Percentiles rank a stretch among this genome's conserved stretches.
phyloP scores from a whole-genome alignment of 176 grass and related monocot species.

The Eleusine indica region DNA sequence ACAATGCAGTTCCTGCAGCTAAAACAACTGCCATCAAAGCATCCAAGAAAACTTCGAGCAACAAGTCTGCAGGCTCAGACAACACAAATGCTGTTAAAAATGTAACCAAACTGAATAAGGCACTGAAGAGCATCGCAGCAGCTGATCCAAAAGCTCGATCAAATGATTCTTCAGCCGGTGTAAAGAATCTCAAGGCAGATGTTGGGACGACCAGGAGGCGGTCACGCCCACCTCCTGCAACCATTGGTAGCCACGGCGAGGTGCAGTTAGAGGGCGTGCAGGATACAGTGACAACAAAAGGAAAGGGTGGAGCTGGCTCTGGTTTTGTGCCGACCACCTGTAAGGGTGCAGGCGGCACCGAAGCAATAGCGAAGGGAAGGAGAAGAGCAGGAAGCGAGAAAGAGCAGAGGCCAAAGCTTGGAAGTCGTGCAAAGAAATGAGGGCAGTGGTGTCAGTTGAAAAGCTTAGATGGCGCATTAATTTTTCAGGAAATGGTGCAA shows the following conservation, averaged over 20 bases:
- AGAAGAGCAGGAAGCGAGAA: conserved; percentile 41
- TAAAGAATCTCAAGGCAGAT: conserved; percentile 25
- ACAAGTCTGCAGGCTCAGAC: conserved; percentile 17
- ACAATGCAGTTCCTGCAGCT: conserved; percentile 24
- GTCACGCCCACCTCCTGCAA: conserved; percentile 16
- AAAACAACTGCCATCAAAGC: conserved; percentile 4
- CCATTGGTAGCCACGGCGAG: background rate
- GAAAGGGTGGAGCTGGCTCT: background rate
- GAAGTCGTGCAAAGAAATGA: conserved; percentile 44
- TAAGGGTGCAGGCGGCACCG: background rate
- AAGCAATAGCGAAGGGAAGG: conserved; percentile 19
- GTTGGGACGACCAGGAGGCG: conserved; percentile 20
- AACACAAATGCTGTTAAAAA: conserved; percentile 27
- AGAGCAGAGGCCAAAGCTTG: conserved; percentile 38
- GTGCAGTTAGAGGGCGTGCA: background rate
- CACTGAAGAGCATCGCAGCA: background rate
- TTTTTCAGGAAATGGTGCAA: background rate
- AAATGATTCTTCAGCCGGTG: background rate
- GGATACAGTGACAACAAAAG: background rate
- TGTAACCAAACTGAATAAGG: background rate
- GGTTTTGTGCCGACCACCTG: background rate
- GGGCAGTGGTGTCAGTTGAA: background rate
- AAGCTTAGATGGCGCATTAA: background rate
- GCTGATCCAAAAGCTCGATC: background rate
- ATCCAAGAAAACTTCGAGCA: conserved; percentile 37